Percentiles rank a stretch among this genome's conserved stretches.
These are phyloP conservation scores for Geosiphon pyriformis DNA, from an alignment of 192 early-diverging fungal genomes.

Conservation along the genomic window DNA sequence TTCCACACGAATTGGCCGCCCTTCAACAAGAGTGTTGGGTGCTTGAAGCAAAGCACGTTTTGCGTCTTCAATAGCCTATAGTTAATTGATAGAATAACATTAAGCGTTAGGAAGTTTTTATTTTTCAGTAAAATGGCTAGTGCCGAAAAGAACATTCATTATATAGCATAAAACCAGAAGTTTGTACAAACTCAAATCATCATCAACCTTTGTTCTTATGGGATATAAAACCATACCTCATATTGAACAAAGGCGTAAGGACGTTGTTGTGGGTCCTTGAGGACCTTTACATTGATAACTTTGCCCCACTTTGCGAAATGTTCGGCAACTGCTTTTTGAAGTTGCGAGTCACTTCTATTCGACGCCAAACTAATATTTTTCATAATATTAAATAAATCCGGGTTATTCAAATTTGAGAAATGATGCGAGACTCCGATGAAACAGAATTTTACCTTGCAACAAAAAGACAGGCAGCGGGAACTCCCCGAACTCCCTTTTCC, in stretches of 20 bases:
- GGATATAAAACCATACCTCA: constrained; percentile 41
- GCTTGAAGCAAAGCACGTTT: constrained; percentile 54
- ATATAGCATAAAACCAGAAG: too few species aligned
- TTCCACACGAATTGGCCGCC: constrained; percentile 69
- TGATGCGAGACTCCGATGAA: not conserved
- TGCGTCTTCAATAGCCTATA: constrained; percentile 50
- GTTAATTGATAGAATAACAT: not conserved
- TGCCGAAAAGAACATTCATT: too few species aligned
- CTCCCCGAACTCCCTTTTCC: constrained; percentile 23
- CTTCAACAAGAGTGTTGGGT: constrained; percentile 59
- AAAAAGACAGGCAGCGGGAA: constrained; percentile 62
- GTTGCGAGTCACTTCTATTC: constrained; percentile 42
- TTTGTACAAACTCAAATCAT: too few species aligned
- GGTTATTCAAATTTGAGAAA: not conserved
- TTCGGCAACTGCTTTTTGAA: constrained; percentile 47
- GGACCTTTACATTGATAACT: constrained; percentile 63
- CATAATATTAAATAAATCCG: not conserved
- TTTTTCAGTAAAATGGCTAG: too few species aligned
- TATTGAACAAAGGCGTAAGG: constrained; percentile 81
- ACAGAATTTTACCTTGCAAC: constrained; percentile 55
- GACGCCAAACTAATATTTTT: constrained; percentile 45
- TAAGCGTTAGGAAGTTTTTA: not conserved
- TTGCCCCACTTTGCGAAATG: constrained; percentile 63
- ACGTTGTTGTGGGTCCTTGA: constrained; percentile 64
- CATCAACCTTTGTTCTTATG: too few species aligned